phyloP scores from a whole-genome alignment of 805 yeast genomes.

The Barnettozyma sp. region DNA sequence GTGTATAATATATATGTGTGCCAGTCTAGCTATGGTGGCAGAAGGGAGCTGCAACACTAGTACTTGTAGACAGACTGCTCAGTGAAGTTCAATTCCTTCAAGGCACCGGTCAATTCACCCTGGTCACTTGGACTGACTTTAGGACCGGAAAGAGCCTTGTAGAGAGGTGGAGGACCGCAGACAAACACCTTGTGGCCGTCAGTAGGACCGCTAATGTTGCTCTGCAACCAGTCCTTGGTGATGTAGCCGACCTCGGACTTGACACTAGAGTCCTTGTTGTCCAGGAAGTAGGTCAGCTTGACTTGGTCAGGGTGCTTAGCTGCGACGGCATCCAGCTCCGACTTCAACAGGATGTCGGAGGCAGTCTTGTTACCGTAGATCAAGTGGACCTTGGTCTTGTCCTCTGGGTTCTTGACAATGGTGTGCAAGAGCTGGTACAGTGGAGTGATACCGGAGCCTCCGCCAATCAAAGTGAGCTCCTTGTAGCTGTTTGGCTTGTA shows the following conservation, averaged over 20 bases:
- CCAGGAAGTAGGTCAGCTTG: slow-evolving; percentile 72
- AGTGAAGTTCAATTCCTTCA: slow-evolving; percentile 81
- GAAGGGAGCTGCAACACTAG: slow-evolving; percentile 27
- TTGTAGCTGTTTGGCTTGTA: slow-evolving; percentile 84
- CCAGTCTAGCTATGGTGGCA: too few relatives aligned
- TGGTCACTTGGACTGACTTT: slow-evolving; percentile 86
- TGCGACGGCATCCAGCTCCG: slow-evolving; percentile 66
- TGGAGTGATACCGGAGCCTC: slow-evolving; percentile 97
- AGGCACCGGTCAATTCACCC: slow-evolving; percentile 87
- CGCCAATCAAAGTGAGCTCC: slow-evolving; percentile 79
- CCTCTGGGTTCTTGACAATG: slow-evolving; percentile 71
- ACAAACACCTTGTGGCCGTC: slow-evolving; percentile 72
- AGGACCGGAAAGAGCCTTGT: slow-evolving; percentile 79
- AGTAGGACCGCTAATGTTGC: slow-evolving; percentile 57
- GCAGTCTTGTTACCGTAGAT: slow-evolving; percentile 74
- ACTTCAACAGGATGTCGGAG: slow-evolving; percentile 74
- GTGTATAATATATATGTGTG: too few relatives aligned
- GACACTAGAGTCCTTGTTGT: slow-evolving; percentile 38
- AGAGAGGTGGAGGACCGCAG: slow-evolving; percentile 94
- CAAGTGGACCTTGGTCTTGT: slow-evolving; percentile 82
- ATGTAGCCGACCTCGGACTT: slow-evolving; percentile 72
- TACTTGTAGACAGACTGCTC: slow-evolving; percentile 88
- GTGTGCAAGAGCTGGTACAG: slow-evolving; percentile 79
- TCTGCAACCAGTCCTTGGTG: slow-evolving; percentile 61
- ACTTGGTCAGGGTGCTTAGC: slow-evolving; percentile 70